Conservation (phyloP, 2,329 filamentous ascomycete genomes). For the Ploettnerulaceae sp. region DNA sequence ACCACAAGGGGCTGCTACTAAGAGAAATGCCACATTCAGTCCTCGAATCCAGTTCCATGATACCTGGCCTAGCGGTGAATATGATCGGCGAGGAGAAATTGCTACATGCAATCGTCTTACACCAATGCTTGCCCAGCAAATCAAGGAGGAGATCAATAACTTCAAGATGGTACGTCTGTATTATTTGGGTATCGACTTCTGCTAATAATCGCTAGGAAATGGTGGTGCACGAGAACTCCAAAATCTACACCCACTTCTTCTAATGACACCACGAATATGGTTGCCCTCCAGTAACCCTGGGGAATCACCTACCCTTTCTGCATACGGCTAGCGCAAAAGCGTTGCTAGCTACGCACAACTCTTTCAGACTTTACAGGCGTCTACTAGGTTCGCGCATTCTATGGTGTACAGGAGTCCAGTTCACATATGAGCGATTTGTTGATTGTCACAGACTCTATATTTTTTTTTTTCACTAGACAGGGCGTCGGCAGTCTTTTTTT, state of each 20-base stretch:
- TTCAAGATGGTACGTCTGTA: slow-evolving; percentile 86
- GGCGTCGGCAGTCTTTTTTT: slow-evolving; percentile 29
- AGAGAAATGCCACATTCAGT: slow-evolving; percentile 72
- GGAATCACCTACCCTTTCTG: slow-evolving; percentile 23
- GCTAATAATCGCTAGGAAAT: slow-evolving; percentile 72
- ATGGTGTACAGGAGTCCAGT: slow-evolving; percentile 33
- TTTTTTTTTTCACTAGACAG: slow-evolving; percentile 33
- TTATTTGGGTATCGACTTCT: neutral
- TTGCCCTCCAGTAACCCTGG: slow-evolving; percentile 22
- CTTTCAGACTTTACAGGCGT: slow-evolving; percentile 29
- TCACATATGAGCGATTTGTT: slow-evolving; percentile 35
- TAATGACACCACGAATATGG: slow-evolving; percentile 50
- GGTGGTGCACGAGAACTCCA: slow-evolving; percentile 98
- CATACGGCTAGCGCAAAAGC: slow-evolving; percentile 25
- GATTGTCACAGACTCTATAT: slow-evolving; percentile 22
- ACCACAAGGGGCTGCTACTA: slow-evolving; percentile 56
- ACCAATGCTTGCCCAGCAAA: slow-evolving; percentile 95
- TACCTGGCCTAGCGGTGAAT: slow-evolving; percentile 92
- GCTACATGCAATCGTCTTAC: slow-evolving; percentile 97
- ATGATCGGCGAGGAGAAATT: slow-evolving; percentile 92
- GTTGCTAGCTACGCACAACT: slow-evolving; percentile 25
- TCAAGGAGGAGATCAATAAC: slow-evolving; percentile 97
- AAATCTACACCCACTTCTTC: slow-evolving; percentile 99
- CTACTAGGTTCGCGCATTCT: slow-evolving; percentile 32
- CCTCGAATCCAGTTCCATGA: slow-evolving; percentile 93